phyloP scores from a whole-genome alignment of 2,329 filamentous ascomycete species.

The Stemphylium lycopersici region DNA sequence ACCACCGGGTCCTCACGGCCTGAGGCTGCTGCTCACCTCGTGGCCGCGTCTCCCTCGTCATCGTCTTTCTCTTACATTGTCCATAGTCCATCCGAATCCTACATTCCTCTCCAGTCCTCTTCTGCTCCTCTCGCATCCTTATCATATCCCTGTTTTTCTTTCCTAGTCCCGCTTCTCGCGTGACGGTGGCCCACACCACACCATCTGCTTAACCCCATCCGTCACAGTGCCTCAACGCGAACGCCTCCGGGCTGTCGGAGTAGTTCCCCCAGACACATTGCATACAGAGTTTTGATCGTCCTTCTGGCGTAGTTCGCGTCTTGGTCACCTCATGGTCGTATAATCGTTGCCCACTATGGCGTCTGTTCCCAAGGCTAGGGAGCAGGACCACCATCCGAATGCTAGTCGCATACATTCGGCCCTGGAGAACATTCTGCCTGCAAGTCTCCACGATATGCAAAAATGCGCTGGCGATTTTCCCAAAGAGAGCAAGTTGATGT shows the following conservation, averaged over 20 bases:
- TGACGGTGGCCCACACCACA: conserved; percentile 28
- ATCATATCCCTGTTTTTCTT: conserved; percentile 11
- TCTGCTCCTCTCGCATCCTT: conserved; percentile 8
- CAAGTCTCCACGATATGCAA: conserved; percentile 25
- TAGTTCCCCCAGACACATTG: conserved; percentile 19
- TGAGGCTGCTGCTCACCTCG: background rate
- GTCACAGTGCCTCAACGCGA: conserved; percentile 18
- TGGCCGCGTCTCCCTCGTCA: background rate
- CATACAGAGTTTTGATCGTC: conserved; percentile 8
- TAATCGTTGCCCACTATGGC: conserved; percentile 25
- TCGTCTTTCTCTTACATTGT: background rate
- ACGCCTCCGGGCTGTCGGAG: conserved; percentile 21
- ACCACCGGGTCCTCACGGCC: background rate
- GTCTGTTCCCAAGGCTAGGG: conserved; percentile 18
- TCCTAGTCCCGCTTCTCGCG: conserved; percentile 19
- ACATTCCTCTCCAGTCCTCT: background rate
- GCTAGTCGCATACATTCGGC: conserved; percentile 27
- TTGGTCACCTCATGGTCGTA: conserved; percentile 20
- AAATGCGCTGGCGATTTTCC: conserved; percentile 12
- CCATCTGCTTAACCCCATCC: conserved; percentile 18
- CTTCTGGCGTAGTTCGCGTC: conserved; percentile 11
- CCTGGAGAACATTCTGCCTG: conserved; percentile 40
- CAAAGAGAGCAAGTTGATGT: conserved; percentile 28
- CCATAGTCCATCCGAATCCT: background rate
- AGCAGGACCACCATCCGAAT: conserved; percentile 27